Evolutionary conservation across 306 rosid species (phyloP), one percentile per base, ranked within the genome.

Genomic region (Citrullus amarus): DNA sequence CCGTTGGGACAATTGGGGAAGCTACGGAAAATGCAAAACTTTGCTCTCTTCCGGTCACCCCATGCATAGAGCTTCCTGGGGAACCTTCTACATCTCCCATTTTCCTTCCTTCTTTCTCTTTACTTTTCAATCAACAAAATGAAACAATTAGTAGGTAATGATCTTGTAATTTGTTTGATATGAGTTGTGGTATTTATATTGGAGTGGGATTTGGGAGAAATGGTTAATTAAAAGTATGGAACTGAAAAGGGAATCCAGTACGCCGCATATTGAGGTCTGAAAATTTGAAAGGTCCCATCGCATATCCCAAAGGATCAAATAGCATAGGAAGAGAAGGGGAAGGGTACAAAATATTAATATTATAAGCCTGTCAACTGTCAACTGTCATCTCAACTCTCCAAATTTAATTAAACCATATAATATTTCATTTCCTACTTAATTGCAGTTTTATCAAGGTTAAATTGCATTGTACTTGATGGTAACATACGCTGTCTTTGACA

Each of bases 41-140:
- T 69, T 90, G 94, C 48, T 92, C 98, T 59, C 81, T 83, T 0
- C 98, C 98, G 0, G 96, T 93, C 1, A 92, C 98, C 82, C 97
- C 98, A 82, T 92, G 97, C 97, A 92, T 93, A 82, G 98, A 93
- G 92, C 93, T 92, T 71, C 96, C 97, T 12, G 98, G 97, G 36
- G 90, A 87, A 1, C 93, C 97, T 11, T 89, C 89, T 8, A 76
- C 43, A 1, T 85, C 10, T 2, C 30, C 17, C 68, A 61, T 61
- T 0, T 87, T 87, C 77, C 13, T 2, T 11, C 10, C 10, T 2
- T 13, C 4, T 13, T 51, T 46, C 2, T 46, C 11, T 48, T 48
- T 25, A 25, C 28, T 25, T 25, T 25, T 25, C 28, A 25, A 48
- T 12, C 1, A 48, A 48, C 54, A 4, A 48, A 13, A 48, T 48